Evolutionary conservation across 2,329 filamentous ascomycete genomes (phyloP).

Genomic region (Fusarium sp.): DNA sequence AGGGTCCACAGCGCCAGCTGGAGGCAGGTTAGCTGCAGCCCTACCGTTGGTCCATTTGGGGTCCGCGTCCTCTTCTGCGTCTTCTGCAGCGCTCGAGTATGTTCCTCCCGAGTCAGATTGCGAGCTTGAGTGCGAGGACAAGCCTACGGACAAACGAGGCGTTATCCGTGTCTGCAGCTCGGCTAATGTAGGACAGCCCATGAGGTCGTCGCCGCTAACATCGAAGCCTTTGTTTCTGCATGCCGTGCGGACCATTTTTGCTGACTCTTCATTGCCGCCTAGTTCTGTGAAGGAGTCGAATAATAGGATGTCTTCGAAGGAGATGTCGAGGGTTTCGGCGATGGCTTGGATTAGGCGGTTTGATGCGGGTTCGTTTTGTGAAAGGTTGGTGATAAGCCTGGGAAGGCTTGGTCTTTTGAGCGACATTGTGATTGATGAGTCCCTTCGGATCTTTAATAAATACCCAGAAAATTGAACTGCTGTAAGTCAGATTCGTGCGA

Average conservation of each 20-base stretch:
- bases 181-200: constrained; percentile 60
- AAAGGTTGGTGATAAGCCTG: constrained; percentile 44
- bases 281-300: constrained; percentile 62
- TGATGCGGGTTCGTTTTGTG: constrained; percentile 42
- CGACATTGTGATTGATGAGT: constrained; percentile 11
- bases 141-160: neutral
- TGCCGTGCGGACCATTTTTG: constrained; percentile 39
- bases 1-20: constrained; percentile 21
- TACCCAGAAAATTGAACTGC: neutral
- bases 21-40: constrained; percentile 15
- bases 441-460: neutral
- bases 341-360: constrained; percentile 55
- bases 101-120: constrained; percentile 32
- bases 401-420: constrained; percentile 34
- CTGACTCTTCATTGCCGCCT: constrained; percentile 58
- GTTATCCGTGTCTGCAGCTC: constrained; percentile 61
- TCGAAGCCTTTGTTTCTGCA: constrained; percentile 50
- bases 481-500: constrained; percentile 1
- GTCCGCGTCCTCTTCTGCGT: constrained; percentile 1
- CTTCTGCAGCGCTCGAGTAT: constrained; percentile 1
- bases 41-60: constrained; percentile 16
- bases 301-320: constrained; percentile 51
- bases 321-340: constrained; percentile 56
- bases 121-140: constrained; percentile 2
- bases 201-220: constrained; percentile 58